A percentile compares a stretch with the other conserved stretches of the same genome.
phyloP scores from a whole-genome alignment of 257 asterid species.

The Lithospermum erythrorhizon region DNA sequence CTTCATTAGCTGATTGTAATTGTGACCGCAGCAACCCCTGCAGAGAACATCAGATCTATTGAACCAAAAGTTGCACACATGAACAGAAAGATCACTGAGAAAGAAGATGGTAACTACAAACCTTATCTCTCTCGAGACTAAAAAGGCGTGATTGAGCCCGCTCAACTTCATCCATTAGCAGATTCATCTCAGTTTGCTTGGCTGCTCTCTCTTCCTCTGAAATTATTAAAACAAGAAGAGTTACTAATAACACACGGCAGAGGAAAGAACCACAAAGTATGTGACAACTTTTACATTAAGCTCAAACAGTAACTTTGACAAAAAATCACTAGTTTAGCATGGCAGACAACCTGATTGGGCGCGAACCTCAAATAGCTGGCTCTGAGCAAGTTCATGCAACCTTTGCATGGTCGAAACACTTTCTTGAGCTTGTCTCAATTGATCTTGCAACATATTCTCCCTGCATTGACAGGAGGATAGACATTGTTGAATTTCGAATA shows the following conservation, averaged over 20 bases:
- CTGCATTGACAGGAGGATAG: constrained; percentile 35
- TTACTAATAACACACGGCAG: constrained; percentile 7
- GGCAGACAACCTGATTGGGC: constrained; percentile 84
- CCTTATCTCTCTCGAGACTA: constrained; percentile 99
- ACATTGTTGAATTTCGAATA: not conserved
- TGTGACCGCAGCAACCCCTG: constrained; percentile 85
- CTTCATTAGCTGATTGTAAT: constrained; percentile 74
- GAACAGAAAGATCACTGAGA: constrained; percentile 7
- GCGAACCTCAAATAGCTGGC: constrained; percentile 91
- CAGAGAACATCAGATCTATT: constrained; percentile 18
- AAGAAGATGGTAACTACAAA: constrained; percentile 19
- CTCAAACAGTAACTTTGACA: not conserved
- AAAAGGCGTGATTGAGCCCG: constrained; percentile 91
- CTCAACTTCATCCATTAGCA: constrained; percentile 95
- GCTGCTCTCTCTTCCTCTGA: constrained; percentile 89
- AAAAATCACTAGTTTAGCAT: constrained; percentile 3
- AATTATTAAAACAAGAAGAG: constrained; percentile 12
- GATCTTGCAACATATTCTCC: constrained; percentile 88
- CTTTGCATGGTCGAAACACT: constrained; percentile 95
- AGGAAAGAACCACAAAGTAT: not conserved
- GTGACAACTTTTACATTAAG: not conserved
- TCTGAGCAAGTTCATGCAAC: constrained; percentile 96
- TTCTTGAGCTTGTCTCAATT: constrained; percentile 87
- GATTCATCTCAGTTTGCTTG: constrained; percentile 90
- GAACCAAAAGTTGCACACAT: not conserved